phyloP scores from a whole-genome alignment of 495 filamentous ascomycete species.

The Recurvomyces mirabilis region DNA sequence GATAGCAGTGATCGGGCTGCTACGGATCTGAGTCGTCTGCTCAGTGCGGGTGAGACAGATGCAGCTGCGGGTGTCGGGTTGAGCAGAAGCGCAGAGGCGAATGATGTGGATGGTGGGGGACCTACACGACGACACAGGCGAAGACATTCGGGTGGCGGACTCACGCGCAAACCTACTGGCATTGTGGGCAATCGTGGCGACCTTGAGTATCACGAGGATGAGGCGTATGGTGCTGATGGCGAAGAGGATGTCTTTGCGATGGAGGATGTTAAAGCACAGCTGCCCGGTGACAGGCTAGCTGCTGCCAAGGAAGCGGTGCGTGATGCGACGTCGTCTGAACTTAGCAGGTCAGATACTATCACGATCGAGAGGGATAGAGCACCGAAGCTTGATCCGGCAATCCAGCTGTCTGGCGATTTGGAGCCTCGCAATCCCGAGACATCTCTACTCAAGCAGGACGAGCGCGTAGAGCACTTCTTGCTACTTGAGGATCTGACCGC shows the following conservation, averaged over 20 bases:
- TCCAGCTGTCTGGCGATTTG: constrained; percentile 1
- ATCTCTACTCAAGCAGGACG: constrained; percentile 55
- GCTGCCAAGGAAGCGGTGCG: not conserved
- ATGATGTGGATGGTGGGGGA: not conserved
- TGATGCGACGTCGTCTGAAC: not conserved
- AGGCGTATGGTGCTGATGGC: constrained; percentile 66
- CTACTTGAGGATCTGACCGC: constrained; percentile 94
- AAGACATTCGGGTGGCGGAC: constrained; percentile 69
- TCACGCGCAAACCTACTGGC: constrained; percentile 56
- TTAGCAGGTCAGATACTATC: not conserved
- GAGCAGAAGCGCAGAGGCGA: constrained; percentile 15
- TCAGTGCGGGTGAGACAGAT: not conserved
- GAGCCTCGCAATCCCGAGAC: constrained; percentile 66
- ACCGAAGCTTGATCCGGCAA: constrained; percentile 2
- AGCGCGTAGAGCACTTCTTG: constrained; percentile 82
- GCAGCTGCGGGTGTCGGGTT: not conserved
- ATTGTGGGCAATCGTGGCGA: constrained; percentile 53
- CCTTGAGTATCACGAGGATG: constrained; percentile 75
- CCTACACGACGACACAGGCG: constrained; percentile 31
- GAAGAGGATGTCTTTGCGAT: constrained; percentile 68
- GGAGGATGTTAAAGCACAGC: constrained; percentile 43
- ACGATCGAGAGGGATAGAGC: not conserved
- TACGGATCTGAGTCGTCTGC: not conserved
- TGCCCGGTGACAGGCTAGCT: not conserved
- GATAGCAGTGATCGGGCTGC: constrained; percentile 3